phyloP scores from a whole-genome alignment of 2,329 filamentous ascomycete genomes.

The Pseudocercospora fijiensis region DNA sequence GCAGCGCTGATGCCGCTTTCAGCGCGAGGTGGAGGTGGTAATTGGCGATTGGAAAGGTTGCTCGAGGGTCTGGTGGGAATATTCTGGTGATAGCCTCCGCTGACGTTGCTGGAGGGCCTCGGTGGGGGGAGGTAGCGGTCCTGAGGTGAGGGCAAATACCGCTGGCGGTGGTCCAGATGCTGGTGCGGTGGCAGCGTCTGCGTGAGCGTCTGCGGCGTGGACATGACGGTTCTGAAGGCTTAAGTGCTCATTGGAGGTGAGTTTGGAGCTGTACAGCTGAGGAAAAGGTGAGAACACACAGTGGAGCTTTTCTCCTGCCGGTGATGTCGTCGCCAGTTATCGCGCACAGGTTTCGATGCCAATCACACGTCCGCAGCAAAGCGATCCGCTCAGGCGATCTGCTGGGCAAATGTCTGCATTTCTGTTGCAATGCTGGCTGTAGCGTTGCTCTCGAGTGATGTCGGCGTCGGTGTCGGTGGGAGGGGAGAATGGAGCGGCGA shows the following conservation, averaged over 20 bases:
- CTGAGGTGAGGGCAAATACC: slow-evolving; percentile 33
- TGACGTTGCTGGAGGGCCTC: slow-evolving; percentile 36
- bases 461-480: background rate
- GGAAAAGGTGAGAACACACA: background rate
- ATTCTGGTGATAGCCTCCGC: slow-evolving; percentile 35
- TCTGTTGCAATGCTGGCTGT: slow-evolving; percentile 9
- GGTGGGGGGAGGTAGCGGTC: slow-evolving; percentile 38
- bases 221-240: slow-evolving; percentile 27
- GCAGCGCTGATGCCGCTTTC: slow-evolving; percentile 36
- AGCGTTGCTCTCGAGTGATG: slow-evolving; percentile 7
- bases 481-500: background rate
- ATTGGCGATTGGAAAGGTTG: slow-evolving; percentile 34
- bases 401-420: slow-evolving; percentile 8
- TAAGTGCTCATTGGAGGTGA: slow-evolving; percentile 11
- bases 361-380: slow-evolving; percentile 3
- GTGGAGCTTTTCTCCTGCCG: background rate
- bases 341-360: background rate
- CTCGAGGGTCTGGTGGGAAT: slow-evolving; percentile 37
- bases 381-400: slow-evolving; percentile 1
- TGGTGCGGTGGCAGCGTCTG: slow-evolving; percentile 36
- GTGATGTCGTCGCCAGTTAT: slow-evolving; percentile 3
- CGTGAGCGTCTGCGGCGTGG: slow-evolving; percentile 36
- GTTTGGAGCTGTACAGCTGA: background rate
- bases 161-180: slow-evolving; percentile 35
- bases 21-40: slow-evolving; percentile 32